A percentile compares a stretch with the other conserved stretches of the same genome.
Evolutionary conservation across 208 protist species (phyloP).

Genomic region (Wallacemonas rigidus): DNA sequence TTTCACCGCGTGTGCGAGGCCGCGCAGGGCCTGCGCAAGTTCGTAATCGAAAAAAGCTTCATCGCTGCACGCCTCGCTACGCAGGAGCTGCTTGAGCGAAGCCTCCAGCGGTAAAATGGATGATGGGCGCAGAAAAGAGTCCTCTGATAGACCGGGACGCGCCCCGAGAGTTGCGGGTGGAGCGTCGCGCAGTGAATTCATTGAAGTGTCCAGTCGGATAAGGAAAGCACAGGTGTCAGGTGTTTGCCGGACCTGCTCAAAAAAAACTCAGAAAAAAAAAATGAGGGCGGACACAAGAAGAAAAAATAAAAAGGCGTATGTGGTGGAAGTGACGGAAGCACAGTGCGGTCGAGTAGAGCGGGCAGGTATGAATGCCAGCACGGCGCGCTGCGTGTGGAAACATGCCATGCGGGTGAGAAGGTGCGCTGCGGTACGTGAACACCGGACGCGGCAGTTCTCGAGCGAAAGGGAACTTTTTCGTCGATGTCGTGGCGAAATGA

Average conservation of each 20-base stretch:
- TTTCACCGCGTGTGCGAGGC: conserved; percentile 53
- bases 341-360: no score
- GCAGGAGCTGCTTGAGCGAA: conserved; percentile 59
- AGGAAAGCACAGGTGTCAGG: no score
- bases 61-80: conserved; percentile 46
- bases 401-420: no score
- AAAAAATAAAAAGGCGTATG: conserved; percentile 4
- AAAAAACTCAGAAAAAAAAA: neutral
- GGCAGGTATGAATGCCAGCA: no score
- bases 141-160: neutral
- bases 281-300: conserved; percentile 9
- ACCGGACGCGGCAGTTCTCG: no score
- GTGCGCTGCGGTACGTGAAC: no score
- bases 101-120: conserved; percentile 48
- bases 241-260: no score
- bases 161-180: no score
- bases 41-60: conserved; percentile 75
- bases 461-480: no score
- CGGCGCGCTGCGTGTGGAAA: no score
- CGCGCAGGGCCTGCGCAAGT: conserved; percentile 67
- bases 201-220: no score
- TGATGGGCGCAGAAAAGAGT: conserved; percentile 4
- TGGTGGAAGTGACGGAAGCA: neutral
- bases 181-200: neutral
- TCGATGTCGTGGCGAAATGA: neutral